phyloP scores from a whole-genome alignment of 2,329 filamentous ascomycete genomes.

The Nectriaceae sp. region DNA sequence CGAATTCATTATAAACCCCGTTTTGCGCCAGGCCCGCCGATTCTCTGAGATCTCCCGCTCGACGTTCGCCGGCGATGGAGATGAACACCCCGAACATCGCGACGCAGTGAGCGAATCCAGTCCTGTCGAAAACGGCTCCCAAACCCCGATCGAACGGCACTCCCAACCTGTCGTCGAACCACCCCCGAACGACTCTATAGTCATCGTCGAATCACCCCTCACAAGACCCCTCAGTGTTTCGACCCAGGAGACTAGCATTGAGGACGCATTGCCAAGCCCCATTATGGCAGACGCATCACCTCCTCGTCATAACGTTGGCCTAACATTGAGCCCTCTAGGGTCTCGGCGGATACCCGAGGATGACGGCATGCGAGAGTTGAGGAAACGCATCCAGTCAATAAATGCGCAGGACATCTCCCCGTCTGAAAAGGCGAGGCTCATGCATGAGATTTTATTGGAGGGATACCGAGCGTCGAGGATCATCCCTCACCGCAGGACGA shows the following conservation, averaged over 20 bases:
- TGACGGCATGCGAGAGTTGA: conserved; percentile 72
- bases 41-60: conserved; percentile 55
- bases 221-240: conserved; percentile 35
- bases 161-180: conserved; percentile 6
- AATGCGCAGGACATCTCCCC: conserved; percentile 61
- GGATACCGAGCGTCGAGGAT: conserved; percentile 54
- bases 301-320: conserved; percentile 36
- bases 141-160: conserved; percentile 2
- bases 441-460: conserved; percentile 72
- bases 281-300: conserved; percentile 22
- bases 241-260: conserved; percentile 37
- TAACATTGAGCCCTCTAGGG: conserved; percentile 32
- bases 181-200: conserved; percentile 19
- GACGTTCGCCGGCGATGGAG: conserved; percentile 38
- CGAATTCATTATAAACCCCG: conserved; percentile 66
- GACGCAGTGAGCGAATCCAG: conserved; percentile 30
- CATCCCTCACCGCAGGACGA: conserved; percentile 15
- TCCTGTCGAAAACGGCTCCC: conserved; percentile 21
- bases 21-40: conserved; percentile 65
- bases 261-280: conserved; percentile 25
- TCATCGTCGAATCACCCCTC: conserved; percentile 26
- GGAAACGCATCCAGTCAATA: conserved; percentile 68
- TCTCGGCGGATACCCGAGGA: conserved; percentile 64
- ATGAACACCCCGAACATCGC: conserved; percentile 23
- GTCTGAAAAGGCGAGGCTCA: conserved; percentile 68